A percentile compares a stretch with the other conserved stretches of the same genome.
phyloP scores from a whole-genome alignment of 352 stramenopile species.

The Phytophthora cryptogea region DNA sequence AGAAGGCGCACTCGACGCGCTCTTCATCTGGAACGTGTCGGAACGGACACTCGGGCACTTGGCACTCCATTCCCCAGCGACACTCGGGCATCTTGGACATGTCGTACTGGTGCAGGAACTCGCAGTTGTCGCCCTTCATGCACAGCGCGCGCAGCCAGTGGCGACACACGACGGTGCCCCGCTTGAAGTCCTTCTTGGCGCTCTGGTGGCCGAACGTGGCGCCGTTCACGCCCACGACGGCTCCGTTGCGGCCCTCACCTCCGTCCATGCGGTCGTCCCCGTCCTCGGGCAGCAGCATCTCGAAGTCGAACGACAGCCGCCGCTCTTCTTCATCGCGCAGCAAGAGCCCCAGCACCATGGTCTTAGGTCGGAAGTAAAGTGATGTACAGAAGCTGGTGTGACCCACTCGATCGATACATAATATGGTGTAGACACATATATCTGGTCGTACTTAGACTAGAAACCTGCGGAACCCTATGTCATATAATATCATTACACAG shows the following conservation, averaged over 20 bases:
- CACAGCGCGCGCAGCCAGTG: constrained; percentile 98
- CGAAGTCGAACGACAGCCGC: constrained; percentile 83
- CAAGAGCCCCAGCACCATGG: constrained; percentile 79
- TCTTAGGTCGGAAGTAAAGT: not conserved
- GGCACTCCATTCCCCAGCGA: constrained; percentile 96
- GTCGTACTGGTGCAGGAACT: constrained; percentile 97
- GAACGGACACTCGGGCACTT: constrained; percentile 97
- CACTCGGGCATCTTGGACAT: constrained; percentile 98
- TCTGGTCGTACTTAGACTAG: too few relatives aligned
- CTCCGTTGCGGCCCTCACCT: constrained; percentile 33
- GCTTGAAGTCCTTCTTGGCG: constrained; percentile 89
- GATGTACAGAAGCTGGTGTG: not conserved
- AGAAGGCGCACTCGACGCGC: constrained; percentile 97
- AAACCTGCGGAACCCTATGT: too few relatives aligned
- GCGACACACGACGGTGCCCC: constrained; percentile 96
- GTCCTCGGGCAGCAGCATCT: constrained; percentile 73
- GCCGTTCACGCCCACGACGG: constrained; percentile 46
- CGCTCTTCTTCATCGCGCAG: constrained; percentile 85
- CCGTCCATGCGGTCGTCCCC: constrained; percentile 57
- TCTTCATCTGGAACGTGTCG: constrained; percentile 96
- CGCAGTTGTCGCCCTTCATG: constrained; percentile 98
- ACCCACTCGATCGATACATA: too few relatives aligned
- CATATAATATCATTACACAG: too few relatives aligned
- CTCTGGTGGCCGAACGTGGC: constrained; percentile 38
- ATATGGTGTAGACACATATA: too few relatives aligned